Evolutionary conservation across 352 stramenopile species (phyloP).

Genomic region (Globisporangium emineosum): DNA sequence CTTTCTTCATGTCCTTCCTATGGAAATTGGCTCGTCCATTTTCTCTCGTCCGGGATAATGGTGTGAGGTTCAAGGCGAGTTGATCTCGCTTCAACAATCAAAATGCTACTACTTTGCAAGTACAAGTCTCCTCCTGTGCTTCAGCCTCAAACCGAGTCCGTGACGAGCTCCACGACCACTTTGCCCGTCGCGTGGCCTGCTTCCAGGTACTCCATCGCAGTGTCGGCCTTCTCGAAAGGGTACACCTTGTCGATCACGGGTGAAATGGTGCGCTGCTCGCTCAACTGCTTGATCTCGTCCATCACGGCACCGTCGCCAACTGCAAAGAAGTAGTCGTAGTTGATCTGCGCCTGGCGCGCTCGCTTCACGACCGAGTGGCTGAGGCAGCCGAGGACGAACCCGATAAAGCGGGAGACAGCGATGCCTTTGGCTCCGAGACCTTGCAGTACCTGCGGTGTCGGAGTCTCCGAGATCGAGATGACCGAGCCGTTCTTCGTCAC

Average conservation of each 20-base stretch:
- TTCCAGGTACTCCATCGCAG: conserved; percentile 42
- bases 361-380: conserved; percentile 35
- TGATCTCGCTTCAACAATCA: too few species aligned
- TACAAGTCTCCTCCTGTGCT: too few species aligned
- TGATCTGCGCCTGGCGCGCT: conserved; percentile 31
- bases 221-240: conserved; percentile 41
- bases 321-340: conserved; percentile 41
- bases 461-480: conserved; percentile 42
- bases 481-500: conserved; percentile 36
- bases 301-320: conserved; percentile 26
- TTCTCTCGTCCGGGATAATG: too few species aligned
- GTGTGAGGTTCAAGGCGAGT: too few species aligned
- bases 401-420: conserved; percentile 29
- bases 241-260: conserved; percentile 49
- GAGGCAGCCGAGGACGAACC: conserved; percentile 35
- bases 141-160: conserved; percentile 2
- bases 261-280: conserved; percentile 24
- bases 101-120: too few species aligned
- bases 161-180: conserved; percentile 37
- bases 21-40: too few species aligned
- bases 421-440: conserved; percentile 23
- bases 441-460: conserved; percentile 20
- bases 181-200: conserved; percentile 40
- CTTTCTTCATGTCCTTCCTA: background rate
- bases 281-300: conserved; percentile 31